These are phyloP conservation scores for Penicillium sp. DNA, from an alignment of 2,329 filamentous ascomycete species.

Conservation along the genomic window DNA sequence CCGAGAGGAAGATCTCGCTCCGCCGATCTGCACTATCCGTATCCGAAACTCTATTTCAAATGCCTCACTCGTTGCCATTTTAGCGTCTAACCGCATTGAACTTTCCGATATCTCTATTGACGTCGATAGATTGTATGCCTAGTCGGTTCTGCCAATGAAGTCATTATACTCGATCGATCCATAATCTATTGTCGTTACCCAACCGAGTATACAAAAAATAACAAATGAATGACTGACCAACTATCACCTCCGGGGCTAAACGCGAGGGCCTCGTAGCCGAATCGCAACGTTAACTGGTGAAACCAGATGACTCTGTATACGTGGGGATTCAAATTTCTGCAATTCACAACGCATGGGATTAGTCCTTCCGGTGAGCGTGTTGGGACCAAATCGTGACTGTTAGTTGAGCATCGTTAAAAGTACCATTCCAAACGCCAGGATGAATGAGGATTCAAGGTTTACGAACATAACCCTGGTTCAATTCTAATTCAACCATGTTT, in stretches of 20 bases:
- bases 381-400: background rate
- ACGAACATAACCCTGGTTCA: background rate
- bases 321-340: background rate
- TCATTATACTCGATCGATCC: background rate
- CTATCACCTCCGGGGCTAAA: background rate
- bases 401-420: background rate
- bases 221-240: background rate
- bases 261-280: background rate
- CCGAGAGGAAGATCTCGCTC: background rate
- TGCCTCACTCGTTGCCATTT: background rate
- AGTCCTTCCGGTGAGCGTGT: background rate
- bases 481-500: background rate
- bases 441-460: background rate
- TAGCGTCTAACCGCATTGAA: background rate
- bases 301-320: background rate
- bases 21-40: background rate
- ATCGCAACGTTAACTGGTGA: background rate
- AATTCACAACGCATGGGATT: background rate
- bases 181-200: background rate
- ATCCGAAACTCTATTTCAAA: background rate
- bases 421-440: background rate
- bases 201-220: background rate
- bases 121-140: background rate
- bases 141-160: background rate
- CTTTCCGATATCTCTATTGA: background rate